Base-by-base conservation (phyloP, 805 yeast species). In the Candida ulmi region DNA sequence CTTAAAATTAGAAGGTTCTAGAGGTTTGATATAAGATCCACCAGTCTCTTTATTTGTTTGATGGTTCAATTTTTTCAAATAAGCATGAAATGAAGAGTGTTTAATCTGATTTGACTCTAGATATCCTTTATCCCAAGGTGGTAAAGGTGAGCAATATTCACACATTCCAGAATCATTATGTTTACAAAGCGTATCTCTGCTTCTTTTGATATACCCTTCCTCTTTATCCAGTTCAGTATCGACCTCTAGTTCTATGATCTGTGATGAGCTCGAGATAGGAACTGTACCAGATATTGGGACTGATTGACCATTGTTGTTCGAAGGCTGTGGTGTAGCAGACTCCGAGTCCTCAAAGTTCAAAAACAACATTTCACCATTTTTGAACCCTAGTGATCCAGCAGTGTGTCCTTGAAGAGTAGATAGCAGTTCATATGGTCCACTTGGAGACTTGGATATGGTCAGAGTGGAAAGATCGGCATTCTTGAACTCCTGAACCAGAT, bases 111-210 rank as follows among this genome's bases (percentile, higher is more conserved):
- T 69, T 45, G 79, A 82, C 36, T 75, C 75, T 47, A 80, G 81
- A 58, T 88, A 91, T 17, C 71, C 76, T 46, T 72, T 72, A 60
- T 93, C 96, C 87, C 91, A 93, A 3, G 99, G 98, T 27, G 96
- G 96, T 38, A 93, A 65, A 0, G 98, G 96, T 26, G 95, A 79
- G 60, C 98, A 93, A 57, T 88, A 88, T 55, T 93, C 99, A 61
- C 99, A 93, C 98, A 93, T 93, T 2, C 98, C 99, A 51, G 82
- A 83, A 29, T 81, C 91, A 3, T 91, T 84, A 58, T 93, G 99
- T 43, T 81, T 76, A 61, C 99, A 91, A 45, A 88, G 65, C 2
- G 60, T 51, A 1, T 87, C 75, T 46, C 68, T 71, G 28, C 67
- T 62, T 26, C 99, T 72, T 23, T 71, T 61, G 40, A 93, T 87